Evolutionary conservation across 2,329 filamentous ascomycete species (phyloP).

Genomic region (Alternaria arborescens): DNA sequence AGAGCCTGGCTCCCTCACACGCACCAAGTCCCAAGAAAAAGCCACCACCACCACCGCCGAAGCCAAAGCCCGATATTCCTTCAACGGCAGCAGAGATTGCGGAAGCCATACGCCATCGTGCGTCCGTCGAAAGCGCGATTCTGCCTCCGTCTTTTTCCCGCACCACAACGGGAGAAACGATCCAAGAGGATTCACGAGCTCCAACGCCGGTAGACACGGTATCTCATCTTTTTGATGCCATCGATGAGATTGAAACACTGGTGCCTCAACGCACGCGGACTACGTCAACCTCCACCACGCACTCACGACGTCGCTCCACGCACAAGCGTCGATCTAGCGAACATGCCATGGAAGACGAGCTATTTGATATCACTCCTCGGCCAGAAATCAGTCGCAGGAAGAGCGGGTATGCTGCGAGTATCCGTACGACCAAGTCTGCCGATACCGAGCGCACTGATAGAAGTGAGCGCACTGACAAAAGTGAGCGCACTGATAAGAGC

Average conservation of each 20-base stretch:
- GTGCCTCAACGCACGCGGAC: conserved; percentile 36
- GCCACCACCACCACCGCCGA: conserved; percentile 17
- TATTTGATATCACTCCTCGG: conserved; percentile 31
- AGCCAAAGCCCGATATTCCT: conserved; percentile 18
- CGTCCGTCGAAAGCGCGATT: conserved; percentile 36
- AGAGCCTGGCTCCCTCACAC: conserved; percentile 28
- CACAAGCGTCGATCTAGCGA: conserved; percentile 35
- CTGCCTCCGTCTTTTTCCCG: conserved; percentile 29
- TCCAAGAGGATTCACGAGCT: conserved; percentile 32
- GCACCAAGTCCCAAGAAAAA: conserved; percentile 25
- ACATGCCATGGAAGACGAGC: conserved; percentile 30
- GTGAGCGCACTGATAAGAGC: conserved; percentile 25
- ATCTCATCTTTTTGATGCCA: conserved; percentile 46
- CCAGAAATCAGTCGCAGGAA: conserved; percentile 36
- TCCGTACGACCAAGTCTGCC: conserved; percentile 28
- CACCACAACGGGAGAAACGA: conserved; percentile 19
- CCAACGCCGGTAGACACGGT: conserved; percentile 37
- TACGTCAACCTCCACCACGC: conserved; percentile 27
- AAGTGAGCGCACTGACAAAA: conserved; percentile 30
- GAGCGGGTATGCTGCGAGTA: conserved; percentile 43
- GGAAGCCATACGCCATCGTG: conserved; percentile 20
- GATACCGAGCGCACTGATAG: conserved; percentile 34
- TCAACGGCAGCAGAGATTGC: conserved; percentile 19
- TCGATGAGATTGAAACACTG: conserved; percentile 48
- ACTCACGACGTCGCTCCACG: conserved; percentile 42